Base-by-base conservation (phyloP, 257 asterid species). In the Knoxia roxburghii region DNA sequence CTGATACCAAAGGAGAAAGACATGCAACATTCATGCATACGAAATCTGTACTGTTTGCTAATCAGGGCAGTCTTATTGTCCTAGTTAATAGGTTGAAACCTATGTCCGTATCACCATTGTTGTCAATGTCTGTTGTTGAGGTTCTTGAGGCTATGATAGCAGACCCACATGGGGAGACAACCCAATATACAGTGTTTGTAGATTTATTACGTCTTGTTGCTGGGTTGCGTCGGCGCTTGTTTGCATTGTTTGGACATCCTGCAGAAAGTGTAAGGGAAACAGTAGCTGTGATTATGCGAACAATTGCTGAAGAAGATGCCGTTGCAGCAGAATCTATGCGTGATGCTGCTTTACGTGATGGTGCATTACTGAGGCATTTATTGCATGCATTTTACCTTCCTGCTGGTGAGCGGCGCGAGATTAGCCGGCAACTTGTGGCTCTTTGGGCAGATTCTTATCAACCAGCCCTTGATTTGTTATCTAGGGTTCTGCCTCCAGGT, bases 291-390 rank as follows among this genome's bases (percentile, higher is more conserved):
- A 85, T 93, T 60, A 93, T 93, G 99, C 95, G 99, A 66, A 90
- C 99, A 54, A 93, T 93, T 74, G 99, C 99, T 2, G 99, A 93
- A 84, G 99, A 93, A 84, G 99, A 93, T 83, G 99, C 97, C 33
- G 97, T 93, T 74, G 99, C 99, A 40, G 99, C 99, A 60, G 99
- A 93, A 78, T 93, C 99, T 60, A 93, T 93, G 99, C 87, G 99
- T 71, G 99, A 90, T 71, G 97, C 99, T 63, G 95, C 99, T 73
- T 84, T 93, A 77, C 96, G 99, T 71, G 99, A 93, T 82, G 99
- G 97, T 72, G 99, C 99, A 1, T 78, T 93, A 58, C 82, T 93
- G 84, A 86, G 97, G 87, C 97, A 93, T 84, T 85, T 93, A 73
- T 77, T 90, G 76, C 92, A 93, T 81, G 99, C 95, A 55, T 91